Conservation (phyloP, 495 filamentous ascomycete species). For the Hypoxylon crocopeplum region DNA sequence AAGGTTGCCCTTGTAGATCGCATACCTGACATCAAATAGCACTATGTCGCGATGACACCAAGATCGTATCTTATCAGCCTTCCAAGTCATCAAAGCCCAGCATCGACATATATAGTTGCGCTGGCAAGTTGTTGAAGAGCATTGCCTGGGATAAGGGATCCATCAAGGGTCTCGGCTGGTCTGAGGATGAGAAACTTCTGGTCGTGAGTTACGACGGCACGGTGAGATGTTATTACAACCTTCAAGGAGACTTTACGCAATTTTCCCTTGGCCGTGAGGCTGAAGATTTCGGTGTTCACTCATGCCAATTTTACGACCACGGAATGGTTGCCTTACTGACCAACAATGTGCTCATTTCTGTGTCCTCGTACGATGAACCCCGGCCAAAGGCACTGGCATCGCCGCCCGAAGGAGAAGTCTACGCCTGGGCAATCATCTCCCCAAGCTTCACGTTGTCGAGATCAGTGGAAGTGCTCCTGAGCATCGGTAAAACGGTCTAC, state of each 20-base stretch:
- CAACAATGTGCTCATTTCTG: conserved; percentile 86
- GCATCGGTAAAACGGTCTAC: conserved; percentile 83
- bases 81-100: conserved; percentile 75
- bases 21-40: conserved; percentile 59
- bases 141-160: conserved; percentile 87
- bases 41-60: conserved; percentile 85
- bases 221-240: conserved; percentile 88
- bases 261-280: conserved; percentile 93
- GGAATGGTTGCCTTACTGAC: conserved; percentile 93
- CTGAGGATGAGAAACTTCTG: conserved; percentile 91
- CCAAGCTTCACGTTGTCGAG: conserved; percentile 91
- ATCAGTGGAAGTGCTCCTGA: conserved; percentile 91
- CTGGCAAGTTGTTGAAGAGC: conserved; percentile 77
- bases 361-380: conserved; percentile 89
- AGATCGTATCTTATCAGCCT: conserved; percentile 78
- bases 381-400: conserved; percentile 81
- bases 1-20: neutral
- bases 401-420: conserved; percentile 78
- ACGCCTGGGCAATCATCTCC: conserved; percentile 89
- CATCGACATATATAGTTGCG: conserved; percentile 93
- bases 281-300: conserved; percentile 84
- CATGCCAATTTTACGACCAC: conserved; percentile 87
- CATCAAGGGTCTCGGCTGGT: conserved; percentile 93
- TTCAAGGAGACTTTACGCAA: conserved; percentile 92
- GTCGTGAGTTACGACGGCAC: conserved; percentile 89